Conservation (phyloP, 2,329 filamentous ascomycete species). For the Aspergillus floridensis region DNA sequence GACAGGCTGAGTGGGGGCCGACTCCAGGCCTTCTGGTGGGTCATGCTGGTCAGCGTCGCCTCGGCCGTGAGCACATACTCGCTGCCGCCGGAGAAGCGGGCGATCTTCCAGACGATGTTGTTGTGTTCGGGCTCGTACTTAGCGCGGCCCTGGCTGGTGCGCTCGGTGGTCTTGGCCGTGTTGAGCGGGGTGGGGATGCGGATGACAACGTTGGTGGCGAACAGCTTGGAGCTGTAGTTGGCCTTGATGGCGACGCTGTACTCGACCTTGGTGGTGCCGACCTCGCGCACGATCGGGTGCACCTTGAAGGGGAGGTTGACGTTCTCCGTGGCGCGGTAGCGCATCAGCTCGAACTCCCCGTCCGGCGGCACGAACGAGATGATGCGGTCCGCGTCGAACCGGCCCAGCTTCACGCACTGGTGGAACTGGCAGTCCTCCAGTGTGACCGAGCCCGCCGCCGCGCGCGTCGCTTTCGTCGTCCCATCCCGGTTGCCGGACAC, state of each 20-base stretch:
- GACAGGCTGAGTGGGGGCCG: constrained; percentile 86
- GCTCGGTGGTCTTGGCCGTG: constrained; percentile 88
- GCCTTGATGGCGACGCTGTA: constrained; percentile 97
- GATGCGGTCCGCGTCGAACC: constrained; percentile 94
- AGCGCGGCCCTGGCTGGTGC: constrained; percentile 92
- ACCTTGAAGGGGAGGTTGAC: constrained; percentile 99
- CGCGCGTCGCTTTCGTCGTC: constrained; percentile 83
- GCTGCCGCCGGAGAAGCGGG: constrained; percentile 95
- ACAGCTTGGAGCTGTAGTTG: constrained; percentile 94
- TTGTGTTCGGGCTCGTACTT: constrained; percentile 99
- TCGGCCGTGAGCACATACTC: constrained; percentile 95
- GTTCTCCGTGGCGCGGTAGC: constrained; percentile 96
- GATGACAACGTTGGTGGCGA: constrained; percentile 93
- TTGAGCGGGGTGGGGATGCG: constrained; percentile 95
- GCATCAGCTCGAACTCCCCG: constrained; percentile 98
- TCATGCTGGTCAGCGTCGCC: constrained; percentile 92
- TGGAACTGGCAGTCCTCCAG: constrained; percentile 98
- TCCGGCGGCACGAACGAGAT: constrained; percentile 97
- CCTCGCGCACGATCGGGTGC: constrained; percentile 95
- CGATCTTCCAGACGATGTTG: constrained; percentile 98
- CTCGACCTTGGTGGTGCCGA: constrained; percentile 95
- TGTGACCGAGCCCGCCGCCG: constrained; percentile 90
- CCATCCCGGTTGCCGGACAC: constrained; percentile 51
- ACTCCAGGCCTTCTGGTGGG: constrained; percentile 96
- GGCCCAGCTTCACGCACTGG: constrained; percentile 95